A percentile compares a stretch with the other conserved stretches of the same genome.
Evolutionary conservation across 306 rosid species (phyloP).

Genomic region (Hylodesmum podocarpum): DNA sequence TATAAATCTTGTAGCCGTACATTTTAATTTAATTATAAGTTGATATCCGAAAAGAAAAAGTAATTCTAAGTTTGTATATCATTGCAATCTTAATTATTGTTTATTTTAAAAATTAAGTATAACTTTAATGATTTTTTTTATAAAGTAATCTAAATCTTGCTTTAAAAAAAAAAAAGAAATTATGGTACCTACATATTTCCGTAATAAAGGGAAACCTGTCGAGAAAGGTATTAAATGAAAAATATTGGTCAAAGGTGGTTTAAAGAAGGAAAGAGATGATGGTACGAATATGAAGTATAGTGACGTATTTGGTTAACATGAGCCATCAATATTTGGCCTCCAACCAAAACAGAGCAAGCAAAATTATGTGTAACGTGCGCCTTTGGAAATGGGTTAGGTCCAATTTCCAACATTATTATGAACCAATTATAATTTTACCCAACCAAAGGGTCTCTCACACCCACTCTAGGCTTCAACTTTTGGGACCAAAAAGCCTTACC

Average conservation of each 20-base stretch:
- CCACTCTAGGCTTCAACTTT: neutral
- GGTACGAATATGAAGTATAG: neutral
- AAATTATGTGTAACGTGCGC: neutral
- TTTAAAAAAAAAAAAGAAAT: neutral
- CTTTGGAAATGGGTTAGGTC: neutral
- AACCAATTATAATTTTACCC: neutral
- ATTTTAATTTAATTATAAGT: too few species aligned
- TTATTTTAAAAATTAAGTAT: too few species aligned
- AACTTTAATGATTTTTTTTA: neutral
- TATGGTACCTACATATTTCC: neutral
- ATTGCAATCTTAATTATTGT: too few species aligned
- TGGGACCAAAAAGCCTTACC: conserved; percentile 23
- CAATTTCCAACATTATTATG: conserved; percentile 5
- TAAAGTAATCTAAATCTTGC: neutral
- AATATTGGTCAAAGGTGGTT: conserved; percentile 28
- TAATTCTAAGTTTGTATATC: too few species aligned
- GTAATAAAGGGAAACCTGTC: neutral
- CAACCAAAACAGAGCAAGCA: conserved; percentile 1
- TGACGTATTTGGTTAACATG: neutral
- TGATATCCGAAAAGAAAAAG: too few species aligned
- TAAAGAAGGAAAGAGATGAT: neutral
- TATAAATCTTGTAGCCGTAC: too few species aligned
- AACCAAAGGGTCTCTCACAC: neutral
- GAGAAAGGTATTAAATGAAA: neutral
- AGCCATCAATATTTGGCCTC: conserved; percentile 26